Evolutionary conservation across 1,284 basidiomycete species (phyloP), one percentile per base, ranked within the genome.

Genomic region (Sporisorium sorghi): DNA sequence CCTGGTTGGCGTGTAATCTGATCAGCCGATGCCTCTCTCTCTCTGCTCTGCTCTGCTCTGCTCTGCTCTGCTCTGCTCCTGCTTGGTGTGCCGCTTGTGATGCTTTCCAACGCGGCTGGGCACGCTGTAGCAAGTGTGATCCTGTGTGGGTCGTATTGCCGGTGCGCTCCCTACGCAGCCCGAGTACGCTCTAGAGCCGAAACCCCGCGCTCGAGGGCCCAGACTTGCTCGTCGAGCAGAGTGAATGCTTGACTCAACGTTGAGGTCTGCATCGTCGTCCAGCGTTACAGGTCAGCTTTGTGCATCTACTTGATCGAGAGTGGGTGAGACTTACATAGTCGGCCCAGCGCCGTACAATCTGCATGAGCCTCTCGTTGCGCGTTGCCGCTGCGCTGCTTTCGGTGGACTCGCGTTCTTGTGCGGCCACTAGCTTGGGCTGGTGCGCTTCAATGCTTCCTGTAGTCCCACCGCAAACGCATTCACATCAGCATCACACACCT

Each of bases 241-340:
- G 58, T 61, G 39, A 67, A 67, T 23, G 58, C 19, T 21, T 53
- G 35, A 21, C 43, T 53, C 0, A 60, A 32, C 1, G 54, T 57
- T 19, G 19, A 19, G 12, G 65, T 61, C 58, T 67, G 30, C 28
- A 12, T 0, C 7, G 21, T 11, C 2, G 12, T 17, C 43, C 43
- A 4, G 21, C 21, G 42, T n/a, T 21, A 32, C 10, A 21, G 19
- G 49, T 23, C n/a, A 37, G 19, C 14, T n/a, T n/a, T n/a, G n/a
- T n/a, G n/a, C n/a, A n/a, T n/a, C n/a, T n/a, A n/a, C n/a, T n/a
- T n/a, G n/a, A n/a, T n/a, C n/a, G 23, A 24, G 42, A 1, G 12
- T 9, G 23, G 21, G 23, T n/a, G 21, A 12, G 14, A 47, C 46
- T 30, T 30, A 47, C 46, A 9, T 49, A 33, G 2, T 35, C 5